A percentile compares a stretch with the other conserved stretches of the same genome.
Conservation (phyloP, 306 rosid species). For the Astragalus membranaceus region DNA sequence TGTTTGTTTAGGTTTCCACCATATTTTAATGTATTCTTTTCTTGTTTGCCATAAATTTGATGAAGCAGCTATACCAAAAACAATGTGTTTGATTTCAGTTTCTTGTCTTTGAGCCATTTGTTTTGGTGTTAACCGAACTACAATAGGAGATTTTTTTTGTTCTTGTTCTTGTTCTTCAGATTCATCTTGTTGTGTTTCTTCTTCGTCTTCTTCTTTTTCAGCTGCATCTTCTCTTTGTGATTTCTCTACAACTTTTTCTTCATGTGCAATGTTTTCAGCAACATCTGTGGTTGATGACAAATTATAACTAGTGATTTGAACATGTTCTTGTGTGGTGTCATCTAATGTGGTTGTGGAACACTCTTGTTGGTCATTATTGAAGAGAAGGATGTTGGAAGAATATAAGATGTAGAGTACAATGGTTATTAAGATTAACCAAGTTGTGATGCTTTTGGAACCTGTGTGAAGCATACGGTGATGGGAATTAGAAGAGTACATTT, state of each 20-base stretch:
- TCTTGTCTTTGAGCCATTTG: slow-evolving; percentile 20
- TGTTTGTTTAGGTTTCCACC: slow-evolving; percentile 83
- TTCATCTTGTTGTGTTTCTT: background rate
- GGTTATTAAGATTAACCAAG: slow-evolving; percentile 44
- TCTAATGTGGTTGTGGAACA: slow-evolving; percentile 33
- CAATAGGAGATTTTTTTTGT: slow-evolving; percentile 4
- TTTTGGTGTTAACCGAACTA: slow-evolving; percentile 7
- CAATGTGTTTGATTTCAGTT: slow-evolving; percentile 59
- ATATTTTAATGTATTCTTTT: slow-evolving; percentile 72
- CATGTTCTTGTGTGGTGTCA: slow-evolving; percentile 14
- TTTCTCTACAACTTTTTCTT: background rate
- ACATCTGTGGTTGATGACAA: slow-evolving; percentile 5
- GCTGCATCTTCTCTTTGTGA: background rate
- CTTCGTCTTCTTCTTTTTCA: background rate
- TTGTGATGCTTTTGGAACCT: slow-evolving; percentile 35
- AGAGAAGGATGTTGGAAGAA: slow-evolving; percentile 52
- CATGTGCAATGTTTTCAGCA: background rate
- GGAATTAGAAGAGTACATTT: slow-evolving; percentile 24
- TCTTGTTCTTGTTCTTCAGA: background rate
- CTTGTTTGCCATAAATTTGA: slow-evolving; percentile 59
- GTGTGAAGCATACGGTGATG: slow-evolving; percentile 27
- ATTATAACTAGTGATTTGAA: slow-evolving; percentile 27
- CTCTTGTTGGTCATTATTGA: slow-evolving; percentile 33
- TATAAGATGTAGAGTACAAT: slow-evolving; percentile 47
- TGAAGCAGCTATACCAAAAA: slow-evolving; percentile 84